Percentiles rank a stretch among this genome's conserved stretches.
Conservation (phyloP, 306 rosid genomes). For the Trifolium dubium region DNA sequence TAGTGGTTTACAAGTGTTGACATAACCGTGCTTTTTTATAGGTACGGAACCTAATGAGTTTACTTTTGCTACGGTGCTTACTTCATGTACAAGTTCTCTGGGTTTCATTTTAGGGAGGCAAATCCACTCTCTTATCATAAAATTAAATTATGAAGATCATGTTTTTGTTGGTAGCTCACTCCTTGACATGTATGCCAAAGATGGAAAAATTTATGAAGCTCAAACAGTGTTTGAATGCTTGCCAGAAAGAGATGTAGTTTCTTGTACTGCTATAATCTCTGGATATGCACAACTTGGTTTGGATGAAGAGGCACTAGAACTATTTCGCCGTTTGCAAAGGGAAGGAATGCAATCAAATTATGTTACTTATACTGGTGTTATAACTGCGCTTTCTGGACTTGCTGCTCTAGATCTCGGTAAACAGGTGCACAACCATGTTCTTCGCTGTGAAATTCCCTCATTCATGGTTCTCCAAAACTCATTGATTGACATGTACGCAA, state of each 20-base stretch:
- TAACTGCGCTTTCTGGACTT: constrained; percentile 88
- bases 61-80: constrained; percentile 79
- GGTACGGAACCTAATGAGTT: constrained; percentile 80
- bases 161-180: constrained; percentile 89
- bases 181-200: constrained; percentile 92
- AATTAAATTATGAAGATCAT: constrained; percentile 62
- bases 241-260: constrained; percentile 85
- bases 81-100: constrained; percentile 66
- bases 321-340: constrained; percentile 65
- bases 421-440: constrained; percentile 78
- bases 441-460: constrained; percentile 60
- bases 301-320: constrained; percentile 74
- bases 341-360: constrained; percentile 85
- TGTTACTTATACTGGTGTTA: constrained; percentile 79
- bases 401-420: constrained; percentile 87
- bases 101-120: constrained; percentile 70
- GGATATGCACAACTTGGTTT: constrained; percentile 89
- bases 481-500: constrained; percentile 89
- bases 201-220: constrained; percentile 77
- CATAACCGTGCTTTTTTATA: constrained; percentile 44
- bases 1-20: constrained; percentile 30
- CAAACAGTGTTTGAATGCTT: constrained; percentile 62
- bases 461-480: constrained; percentile 85
- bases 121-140: constrained; percentile 72
- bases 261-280: constrained; percentile 83